These are phyloP conservation scores for Acorus gramineus DNA, from an alignment of 106 monocot species.

Conservation along the genomic window DNA sequence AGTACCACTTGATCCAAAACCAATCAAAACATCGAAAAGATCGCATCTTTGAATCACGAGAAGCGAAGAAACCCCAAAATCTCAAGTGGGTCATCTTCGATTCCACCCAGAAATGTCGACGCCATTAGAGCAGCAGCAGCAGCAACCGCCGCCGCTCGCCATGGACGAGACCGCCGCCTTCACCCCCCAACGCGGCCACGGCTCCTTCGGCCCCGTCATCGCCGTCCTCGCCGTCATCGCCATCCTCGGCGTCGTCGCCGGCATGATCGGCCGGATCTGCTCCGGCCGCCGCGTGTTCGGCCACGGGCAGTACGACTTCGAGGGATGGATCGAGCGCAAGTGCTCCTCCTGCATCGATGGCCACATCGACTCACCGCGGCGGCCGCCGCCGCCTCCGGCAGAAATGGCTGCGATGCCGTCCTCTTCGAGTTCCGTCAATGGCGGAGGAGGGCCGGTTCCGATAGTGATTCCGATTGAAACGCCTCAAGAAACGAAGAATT, in stretches of 20 bases:
- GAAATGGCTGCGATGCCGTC: not conserved
- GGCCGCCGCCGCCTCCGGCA: constrained; percentile 6
- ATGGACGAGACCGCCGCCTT: not conserved
- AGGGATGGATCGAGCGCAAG: constrained; percentile 51
- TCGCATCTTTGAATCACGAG: too few species aligned
- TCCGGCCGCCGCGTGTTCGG: constrained; percentile 34
- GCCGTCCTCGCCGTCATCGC: constrained; percentile 35
- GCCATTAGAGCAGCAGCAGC: too few species aligned
- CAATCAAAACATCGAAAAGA: too few species aligned
- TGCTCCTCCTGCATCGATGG: constrained; percentile 58
- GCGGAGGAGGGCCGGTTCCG: too few species aligned
- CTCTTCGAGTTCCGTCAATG: too few species aligned
- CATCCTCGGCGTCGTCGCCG: constrained; percentile 35
- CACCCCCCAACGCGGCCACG: constrained; percentile 11
- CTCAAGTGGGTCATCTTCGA: too few species aligned
- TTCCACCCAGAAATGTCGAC: too few species aligned
- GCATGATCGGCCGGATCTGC: constrained; percentile 50
- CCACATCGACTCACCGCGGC: constrained; percentile 2
- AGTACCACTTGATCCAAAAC: too few species aligned
- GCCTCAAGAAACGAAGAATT: too few species aligned
- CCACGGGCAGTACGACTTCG: constrained; percentile 36
- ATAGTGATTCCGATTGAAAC: too few species aligned
- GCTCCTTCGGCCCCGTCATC: constrained; percentile 35
- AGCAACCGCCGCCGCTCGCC: too few species aligned
- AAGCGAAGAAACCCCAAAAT: too few species aligned